Evolutionary conservation across 2,329 filamentous ascomycete genomes (phyloP).

Genomic region (Penicillium fuscoglaucum): DNA sequence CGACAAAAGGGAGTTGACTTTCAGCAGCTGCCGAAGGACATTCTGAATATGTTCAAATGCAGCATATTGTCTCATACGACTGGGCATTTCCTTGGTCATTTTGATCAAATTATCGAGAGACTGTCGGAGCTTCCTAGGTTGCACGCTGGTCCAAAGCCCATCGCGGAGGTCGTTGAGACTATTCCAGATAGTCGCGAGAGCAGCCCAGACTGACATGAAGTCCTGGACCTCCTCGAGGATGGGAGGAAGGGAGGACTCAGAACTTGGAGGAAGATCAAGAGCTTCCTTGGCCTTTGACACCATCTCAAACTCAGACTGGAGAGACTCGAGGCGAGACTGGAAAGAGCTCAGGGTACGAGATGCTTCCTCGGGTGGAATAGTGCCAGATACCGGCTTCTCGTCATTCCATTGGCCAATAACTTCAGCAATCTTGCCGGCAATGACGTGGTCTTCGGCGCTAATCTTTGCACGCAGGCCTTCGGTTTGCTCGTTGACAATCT

Average conservation of each 20-base stretch:
- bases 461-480: conserved; percentile 96
- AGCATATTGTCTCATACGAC: conserved; percentile 97
- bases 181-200: conserved; percentile 92
- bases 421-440: conserved; percentile 83
- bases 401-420: conserved; percentile 88
- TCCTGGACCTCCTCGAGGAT: conserved; percentile 96
- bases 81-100: conserved; percentile 99
- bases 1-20: conserved; percentile 82
- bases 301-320: conserved; percentile 88
- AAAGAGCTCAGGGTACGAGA: conserved; percentile 79
- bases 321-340: conserved; percentile 76
- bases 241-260: conserved; percentile 77
- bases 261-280: conserved; percentile 77
- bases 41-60: conserved; percentile 99
- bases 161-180: conserved; percentile 92
- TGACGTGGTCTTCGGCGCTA: conserved; percentile 84
- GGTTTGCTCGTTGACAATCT: conserved; percentile 94
- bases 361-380: conserved; percentile 84
- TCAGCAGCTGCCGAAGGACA: conserved; percentile 81
- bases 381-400: conserved; percentile 94
- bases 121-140: conserved; percentile 87
- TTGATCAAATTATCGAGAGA: conserved; percentile 91
- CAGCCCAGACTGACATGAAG: conserved; percentile 98
- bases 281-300: conserved; percentile 96
- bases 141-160: conserved; percentile 89